Percentiles rank a stretch among this genome's conserved stretches.
Conservation (phyloP, 768 basidiomycete species). For the Tulasnella sp. region DNA sequence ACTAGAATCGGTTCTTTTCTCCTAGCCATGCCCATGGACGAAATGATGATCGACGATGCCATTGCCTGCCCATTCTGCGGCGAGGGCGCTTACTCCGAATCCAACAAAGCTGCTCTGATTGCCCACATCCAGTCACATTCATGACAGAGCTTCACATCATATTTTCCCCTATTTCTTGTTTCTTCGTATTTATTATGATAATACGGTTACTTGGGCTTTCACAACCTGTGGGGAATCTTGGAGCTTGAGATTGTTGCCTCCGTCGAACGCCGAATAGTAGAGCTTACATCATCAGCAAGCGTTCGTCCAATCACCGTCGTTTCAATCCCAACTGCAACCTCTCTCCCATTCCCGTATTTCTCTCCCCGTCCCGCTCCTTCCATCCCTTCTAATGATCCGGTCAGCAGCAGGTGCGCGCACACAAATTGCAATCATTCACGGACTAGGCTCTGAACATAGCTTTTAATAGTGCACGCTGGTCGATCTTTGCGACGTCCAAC, state of each 20-base stretch:
- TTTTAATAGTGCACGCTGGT: conserved; percentile 10
- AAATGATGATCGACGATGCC: conserved; percentile 18
- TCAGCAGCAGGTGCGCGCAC: conserved; percentile 19
- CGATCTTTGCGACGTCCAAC: conserved; percentile 21
- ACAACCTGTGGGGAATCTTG: background rate
- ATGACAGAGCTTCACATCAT: background rate
- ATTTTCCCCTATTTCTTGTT: background rate
- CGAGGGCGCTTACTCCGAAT: conserved; percentile 19
- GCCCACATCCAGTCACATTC: background rate
- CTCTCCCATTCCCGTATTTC: conserved; percentile 16
- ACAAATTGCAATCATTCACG: background rate
- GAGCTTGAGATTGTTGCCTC: background rate
- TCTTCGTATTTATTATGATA: background rate
- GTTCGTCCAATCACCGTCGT: conserved; percentile 19
- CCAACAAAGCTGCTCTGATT: background rate
- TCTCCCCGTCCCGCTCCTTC: conserved; percentile 17
- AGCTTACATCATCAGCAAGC: conserved; percentile 1
- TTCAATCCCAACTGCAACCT: conserved; percentile 25
- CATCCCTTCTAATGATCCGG: conserved; percentile 12
- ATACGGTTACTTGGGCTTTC: background rate
- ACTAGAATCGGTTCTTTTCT: background rate
- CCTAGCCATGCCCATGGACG: background rate
- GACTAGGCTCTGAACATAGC: background rate
- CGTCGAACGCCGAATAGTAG: background rate
- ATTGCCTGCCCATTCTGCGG: conserved; percentile 24